phyloP scores from a whole-genome alignment of 495 filamentous ascomycete species.

The Trichoderma gamsii region DNA sequence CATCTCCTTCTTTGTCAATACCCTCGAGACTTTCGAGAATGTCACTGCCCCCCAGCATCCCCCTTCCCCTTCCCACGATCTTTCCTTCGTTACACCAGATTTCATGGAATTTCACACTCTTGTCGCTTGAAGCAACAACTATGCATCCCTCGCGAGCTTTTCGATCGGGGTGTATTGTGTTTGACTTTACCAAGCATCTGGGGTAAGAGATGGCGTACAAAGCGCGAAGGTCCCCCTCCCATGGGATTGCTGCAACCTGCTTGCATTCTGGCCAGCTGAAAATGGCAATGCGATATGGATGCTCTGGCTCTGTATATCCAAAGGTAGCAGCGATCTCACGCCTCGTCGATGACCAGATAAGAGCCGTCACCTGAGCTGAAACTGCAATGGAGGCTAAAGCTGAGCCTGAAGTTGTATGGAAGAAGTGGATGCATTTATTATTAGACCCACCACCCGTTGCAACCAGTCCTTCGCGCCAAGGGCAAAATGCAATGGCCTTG shows the following conservation, averaged over 20 bases:
- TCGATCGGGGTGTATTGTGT: conserved; percentile 33
- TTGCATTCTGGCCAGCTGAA: conserved; percentile 93
- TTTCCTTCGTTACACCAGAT: conserved; percentile 70
- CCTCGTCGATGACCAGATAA: conserved; percentile 83
- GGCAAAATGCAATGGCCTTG: conserved; percentile 96
- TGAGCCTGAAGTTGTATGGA: conserved; percentile 77
- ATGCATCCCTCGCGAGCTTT: conserved; percentile 83
- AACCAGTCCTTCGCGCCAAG: conserved; percentile 82
- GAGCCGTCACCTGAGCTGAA: conserved; percentile 83
- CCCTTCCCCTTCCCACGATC: conserved; percentile 48
- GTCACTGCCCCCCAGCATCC: conserved; percentile 75
- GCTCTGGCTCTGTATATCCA: conserved; percentile 91
- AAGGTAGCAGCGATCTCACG: conserved; percentile 90
- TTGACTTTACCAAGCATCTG: conserved; percentile 39
- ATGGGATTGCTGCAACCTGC: conserved; percentile 83
- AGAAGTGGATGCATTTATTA: conserved; percentile 94
- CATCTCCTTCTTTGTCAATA: conserved; percentile 67
- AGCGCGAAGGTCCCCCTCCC: conserved; percentile 74
- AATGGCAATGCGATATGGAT: conserved; percentile 83
- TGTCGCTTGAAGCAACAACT: conserved; percentile 88
- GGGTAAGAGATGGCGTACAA: conserved; percentile 70
- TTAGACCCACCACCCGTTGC: conserved; percentile 92
- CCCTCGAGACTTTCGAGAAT: conserved; percentile 84
- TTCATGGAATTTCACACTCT: conserved; percentile 94
- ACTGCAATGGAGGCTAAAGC: conserved; percentile 88